phyloP scores from a whole-genome alignment of 257 asterid species.

The Solanum clarkiae region DNA sequence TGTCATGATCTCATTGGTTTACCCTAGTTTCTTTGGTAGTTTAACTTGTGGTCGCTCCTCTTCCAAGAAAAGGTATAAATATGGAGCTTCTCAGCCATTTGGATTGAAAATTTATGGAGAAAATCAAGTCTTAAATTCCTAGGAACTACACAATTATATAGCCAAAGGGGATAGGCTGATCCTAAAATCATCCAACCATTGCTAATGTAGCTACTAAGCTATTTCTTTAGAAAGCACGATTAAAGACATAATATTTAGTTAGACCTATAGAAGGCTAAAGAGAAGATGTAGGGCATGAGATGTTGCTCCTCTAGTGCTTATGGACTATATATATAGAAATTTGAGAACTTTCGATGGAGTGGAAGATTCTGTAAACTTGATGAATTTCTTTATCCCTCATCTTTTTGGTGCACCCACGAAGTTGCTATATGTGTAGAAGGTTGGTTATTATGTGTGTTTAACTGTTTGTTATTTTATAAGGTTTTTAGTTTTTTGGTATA shows the following conservation, averaged over 20 bases:
- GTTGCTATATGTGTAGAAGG: neutral
- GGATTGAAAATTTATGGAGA: too few relatives aligned
- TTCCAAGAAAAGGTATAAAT: too few relatives aligned
- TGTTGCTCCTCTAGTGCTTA: neutral
- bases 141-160: too few relatives aligned
- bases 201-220: too few relatives aligned
- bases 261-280: neutral
- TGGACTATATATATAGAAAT: neutral
- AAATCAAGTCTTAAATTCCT: too few relatives aligned
- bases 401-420: neutral
- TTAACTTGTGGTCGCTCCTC: too few relatives aligned
- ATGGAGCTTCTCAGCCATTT: too few relatives aligned
- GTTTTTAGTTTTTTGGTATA: neutral
- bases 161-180: too few relatives aligned
- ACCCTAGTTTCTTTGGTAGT: too few relatives aligned
- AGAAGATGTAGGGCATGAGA: neutral
- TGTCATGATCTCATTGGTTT: too few relatives aligned
- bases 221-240: neutral
- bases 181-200: too few relatives aligned
- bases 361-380: neutral
- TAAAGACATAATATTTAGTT: neutral
- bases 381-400: neutral
- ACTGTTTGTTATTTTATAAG: neutral
- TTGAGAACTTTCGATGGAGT: neutral
- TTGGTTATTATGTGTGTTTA: neutral